Conservation (phyloP, 2,329 filamentous ascomycete species). For the Fusarium sp. region DNA sequence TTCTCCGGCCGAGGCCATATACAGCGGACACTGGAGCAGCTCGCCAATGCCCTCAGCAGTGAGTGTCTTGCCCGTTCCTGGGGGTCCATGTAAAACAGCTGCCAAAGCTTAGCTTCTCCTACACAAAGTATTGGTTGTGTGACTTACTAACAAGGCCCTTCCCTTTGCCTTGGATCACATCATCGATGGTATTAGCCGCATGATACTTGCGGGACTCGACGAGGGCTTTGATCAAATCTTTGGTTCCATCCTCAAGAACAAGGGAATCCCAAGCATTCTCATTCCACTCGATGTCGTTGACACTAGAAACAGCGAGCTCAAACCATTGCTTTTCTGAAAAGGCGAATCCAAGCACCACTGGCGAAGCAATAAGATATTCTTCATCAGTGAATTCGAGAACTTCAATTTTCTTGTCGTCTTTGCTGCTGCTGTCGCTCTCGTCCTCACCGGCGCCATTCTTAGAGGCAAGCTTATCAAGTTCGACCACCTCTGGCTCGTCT, state of each 20-base stretch:
- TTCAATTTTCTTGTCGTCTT: conserved; percentile 13
- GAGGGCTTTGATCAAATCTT: conserved; percentile 77
- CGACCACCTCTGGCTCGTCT: conserved; percentile 56
- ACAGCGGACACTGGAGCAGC: conserved; percentile 82
- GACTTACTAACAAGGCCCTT: conserved; percentile 78
- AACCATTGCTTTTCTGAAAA: conserved; percentile 93
- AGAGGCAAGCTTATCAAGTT: conserved; percentile 65
- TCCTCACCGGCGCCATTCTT: conserved; percentile 31
- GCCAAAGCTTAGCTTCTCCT: conserved; percentile 27
- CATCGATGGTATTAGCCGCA: conserved; percentile 83
- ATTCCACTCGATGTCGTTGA: conserved; percentile 88
- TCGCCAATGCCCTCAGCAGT: conserved; percentile 90
- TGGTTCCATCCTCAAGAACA: conserved; percentile 73
- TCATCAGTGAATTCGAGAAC: conserved; percentile 76
- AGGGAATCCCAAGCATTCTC: conserved; percentile 84
- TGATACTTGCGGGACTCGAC: conserved; percentile 89
- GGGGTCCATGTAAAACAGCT: conserved; percentile 83
- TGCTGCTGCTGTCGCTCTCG: conserved; percentile 6
- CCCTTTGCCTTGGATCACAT: conserved; percentile 85
- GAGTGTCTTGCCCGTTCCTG: conserved; percentile 89
- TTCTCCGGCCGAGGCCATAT: conserved; percentile 86
- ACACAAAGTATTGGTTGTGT: neutral
- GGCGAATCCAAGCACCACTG: conserved; percentile 86
- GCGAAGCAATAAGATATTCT: conserved; percentile 85
- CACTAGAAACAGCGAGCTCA: conserved; percentile 83